Evolutionary conservation across 2,329 filamentous ascomycete species (phyloP).

Genomic region (Nemania sp.): DNA sequence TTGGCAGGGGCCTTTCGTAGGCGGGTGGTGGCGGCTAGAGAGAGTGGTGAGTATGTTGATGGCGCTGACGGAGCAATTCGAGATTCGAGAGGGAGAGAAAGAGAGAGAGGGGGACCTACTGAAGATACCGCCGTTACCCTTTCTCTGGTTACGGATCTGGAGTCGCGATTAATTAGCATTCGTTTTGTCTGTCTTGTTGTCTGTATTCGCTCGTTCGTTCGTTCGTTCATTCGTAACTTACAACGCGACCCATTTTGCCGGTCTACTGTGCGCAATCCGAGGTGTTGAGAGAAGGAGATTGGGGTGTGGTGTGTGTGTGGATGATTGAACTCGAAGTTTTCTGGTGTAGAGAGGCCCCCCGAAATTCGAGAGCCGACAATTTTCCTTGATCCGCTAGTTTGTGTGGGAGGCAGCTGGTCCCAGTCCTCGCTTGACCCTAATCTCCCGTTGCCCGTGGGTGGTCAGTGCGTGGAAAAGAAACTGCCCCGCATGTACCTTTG

Average conservation of each 20-base stretch:
- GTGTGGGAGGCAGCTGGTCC: constrained; percentile 48
- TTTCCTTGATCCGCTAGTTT: constrained; percentile 49
- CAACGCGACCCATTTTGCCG: constrained; percentile 54
- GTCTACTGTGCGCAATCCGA: constrained; percentile 52
- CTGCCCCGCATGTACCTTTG: neutral
- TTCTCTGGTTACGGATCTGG: constrained; percentile 72
- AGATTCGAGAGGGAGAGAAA: constrained; percentile 18
- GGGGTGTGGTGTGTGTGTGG: constrained; percentile 38
- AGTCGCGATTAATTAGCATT: constrained; percentile 35
- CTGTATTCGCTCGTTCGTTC: neutral
- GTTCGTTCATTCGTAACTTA: constrained; percentile 43
- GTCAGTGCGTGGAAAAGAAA: constrained; percentile 27
- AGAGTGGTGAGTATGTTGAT: constrained; percentile 40
- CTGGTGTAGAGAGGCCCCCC: constrained; percentile 41
- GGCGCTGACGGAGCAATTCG: constrained; percentile 17
- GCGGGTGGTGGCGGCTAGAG: constrained; percentile 80
- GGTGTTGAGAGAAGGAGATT: constrained; percentile 47
- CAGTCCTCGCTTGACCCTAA: constrained; percentile 50
- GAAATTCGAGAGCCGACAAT: constrained; percentile 50
- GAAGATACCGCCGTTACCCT: constrained; percentile 53
- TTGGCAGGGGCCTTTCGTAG: constrained; percentile 95
- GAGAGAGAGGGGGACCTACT: no score
- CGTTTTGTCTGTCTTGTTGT: constrained; percentile 20
- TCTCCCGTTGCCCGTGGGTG: constrained; percentile 28
- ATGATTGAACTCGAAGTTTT: constrained; percentile 46